phyloP scores from a whole-genome alignment of 768 basidiomycete species.

The Cystofilobasidium macerans region DNA sequence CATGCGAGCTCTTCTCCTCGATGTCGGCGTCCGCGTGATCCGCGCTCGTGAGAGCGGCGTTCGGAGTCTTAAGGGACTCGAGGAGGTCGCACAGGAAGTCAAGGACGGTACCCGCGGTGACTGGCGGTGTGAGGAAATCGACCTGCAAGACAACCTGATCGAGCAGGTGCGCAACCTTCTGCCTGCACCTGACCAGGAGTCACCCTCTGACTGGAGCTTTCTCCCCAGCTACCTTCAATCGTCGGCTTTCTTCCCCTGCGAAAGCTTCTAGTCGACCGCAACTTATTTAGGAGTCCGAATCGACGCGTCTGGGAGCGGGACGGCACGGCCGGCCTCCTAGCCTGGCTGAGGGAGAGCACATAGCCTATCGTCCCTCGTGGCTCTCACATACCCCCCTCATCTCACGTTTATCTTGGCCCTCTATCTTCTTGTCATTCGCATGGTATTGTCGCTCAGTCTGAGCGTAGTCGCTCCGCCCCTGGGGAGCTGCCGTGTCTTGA shows the following conservation, averaged over 20 bases:
- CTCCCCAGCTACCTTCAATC: conserved; percentile 18
- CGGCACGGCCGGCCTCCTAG: neutral
- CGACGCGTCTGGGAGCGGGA: conserved; percentile 28
- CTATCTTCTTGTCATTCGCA: too few relatives aligned
- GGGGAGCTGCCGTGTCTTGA: too few relatives aligned
- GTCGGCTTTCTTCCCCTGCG: conserved; percentile 28
- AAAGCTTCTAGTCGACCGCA: conserved; percentile 27
- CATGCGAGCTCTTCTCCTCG: conserved; percentile 2
- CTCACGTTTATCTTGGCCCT: too few relatives aligned
- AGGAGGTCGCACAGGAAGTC: conserved; percentile 6
- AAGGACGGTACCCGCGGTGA: neutral
- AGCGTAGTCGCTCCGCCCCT: too few relatives aligned
- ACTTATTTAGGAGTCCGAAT: conserved; percentile 27
- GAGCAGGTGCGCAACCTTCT: conserved; percentile 16
- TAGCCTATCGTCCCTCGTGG: too few relatives aligned
- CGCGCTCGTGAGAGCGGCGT: conserved; percentile 14
- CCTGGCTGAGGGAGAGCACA: neutral
- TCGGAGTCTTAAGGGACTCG: neutral
- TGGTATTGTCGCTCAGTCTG: too few relatives aligned
- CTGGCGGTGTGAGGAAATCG: conserved; percentile 23
- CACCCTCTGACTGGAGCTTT: neutral
- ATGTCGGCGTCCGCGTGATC: neutral
- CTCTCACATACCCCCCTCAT: too few relatives aligned
- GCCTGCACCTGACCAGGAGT: too few relatives aligned
- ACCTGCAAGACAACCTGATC: conserved; percentile 17